phyloP scores from a whole-genome alignment of 75 land plant genomes.

The Sequoiadendron giganteum region DNA sequence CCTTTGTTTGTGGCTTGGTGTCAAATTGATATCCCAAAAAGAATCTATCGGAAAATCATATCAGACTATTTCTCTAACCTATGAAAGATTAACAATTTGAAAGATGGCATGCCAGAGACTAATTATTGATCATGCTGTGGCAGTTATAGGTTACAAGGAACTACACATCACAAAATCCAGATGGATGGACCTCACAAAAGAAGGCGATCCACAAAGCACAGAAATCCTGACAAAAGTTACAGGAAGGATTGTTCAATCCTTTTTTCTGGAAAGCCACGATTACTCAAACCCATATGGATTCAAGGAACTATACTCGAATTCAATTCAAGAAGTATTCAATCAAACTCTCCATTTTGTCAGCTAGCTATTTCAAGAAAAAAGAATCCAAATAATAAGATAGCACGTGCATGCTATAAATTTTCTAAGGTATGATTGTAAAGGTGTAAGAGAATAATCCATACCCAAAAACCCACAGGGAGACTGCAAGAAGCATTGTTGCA shows the following conservation, averaged over 20 bases:
- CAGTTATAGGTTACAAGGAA: not conserved
- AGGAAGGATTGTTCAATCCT: not conserved
- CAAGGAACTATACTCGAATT: not conserved
- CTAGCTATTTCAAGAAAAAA: not conserved
- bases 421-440: not conserved
- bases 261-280: not conserved
- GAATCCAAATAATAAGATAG: not conserved
- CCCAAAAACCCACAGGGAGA: constrained; percentile 97
- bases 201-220: not conserved
- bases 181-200: not conserved
- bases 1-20: not conserved
- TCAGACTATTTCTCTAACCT: not conserved
- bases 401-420: not conserved
- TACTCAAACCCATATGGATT: not conserved
- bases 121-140: not conserved
- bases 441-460: constrained; percentile 24
- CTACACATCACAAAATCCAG: not conserved
- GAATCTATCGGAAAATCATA: not conserved
- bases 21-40: not conserved
- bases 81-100: not conserved
- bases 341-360: not conserved
- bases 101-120: not conserved
- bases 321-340: too few relatives aligned
- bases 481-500: constrained; percentile 97
- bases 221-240: not conserved